Evolutionary conservation across 2,329 filamentous ascomycete species (phyloP), one percentile per base, ranked within the genome.

Genomic region (Zymoseptoria ardabiliae): DNA sequence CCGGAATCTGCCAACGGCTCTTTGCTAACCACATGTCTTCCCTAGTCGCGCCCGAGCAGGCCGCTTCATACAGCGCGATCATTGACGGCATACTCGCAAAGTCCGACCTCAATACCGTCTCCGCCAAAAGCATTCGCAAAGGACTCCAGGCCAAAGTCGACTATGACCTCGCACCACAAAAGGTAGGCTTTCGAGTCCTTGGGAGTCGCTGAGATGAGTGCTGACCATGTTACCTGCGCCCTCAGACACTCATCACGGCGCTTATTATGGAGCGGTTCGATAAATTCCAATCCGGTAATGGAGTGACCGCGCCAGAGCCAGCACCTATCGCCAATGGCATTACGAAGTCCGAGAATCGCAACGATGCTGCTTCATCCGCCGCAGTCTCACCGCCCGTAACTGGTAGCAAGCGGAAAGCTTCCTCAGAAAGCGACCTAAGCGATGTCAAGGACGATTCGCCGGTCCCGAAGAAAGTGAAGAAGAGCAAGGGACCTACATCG

Each of bases 111-210:
- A 82, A 83, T 63, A 86, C 82, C 57, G 82, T 87, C 64, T 85
- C 85, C 41, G 83, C 83, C 61, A 87, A 87, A 75, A 78, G 79
- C 66, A 86, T 87, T 71, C 82, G 84, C 64, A 85, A 83, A 72
- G 82, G 81, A 25, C 76, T 87, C 49, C 83, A 86, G 69, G 82
- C 82, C 67, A 75, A 75, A 61, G 79, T 86, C 56, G 79, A 81
- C 68, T 77, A 84, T 76, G 84, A 87, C 72, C 79, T 86, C 65
- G 79, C 81, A 56, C 78, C 79, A 56, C 80, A 85, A 66, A 87
- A 87, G 79, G 85, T 85, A 70, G 56, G 70, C 22, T 17, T 21
- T 28, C n/a, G 35, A 45, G 13, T 13, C 9, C 45, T 48, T 25
- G 2, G 20, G 19, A 5, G 23, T 17, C 41, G 10, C 3, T 25